A percentile compares a stretch with the other conserved stretches of the same genome.
Evolutionary conservation across 345 rosid genomes (phyloP).

Genomic region (Trapa bicornis): DNA sequence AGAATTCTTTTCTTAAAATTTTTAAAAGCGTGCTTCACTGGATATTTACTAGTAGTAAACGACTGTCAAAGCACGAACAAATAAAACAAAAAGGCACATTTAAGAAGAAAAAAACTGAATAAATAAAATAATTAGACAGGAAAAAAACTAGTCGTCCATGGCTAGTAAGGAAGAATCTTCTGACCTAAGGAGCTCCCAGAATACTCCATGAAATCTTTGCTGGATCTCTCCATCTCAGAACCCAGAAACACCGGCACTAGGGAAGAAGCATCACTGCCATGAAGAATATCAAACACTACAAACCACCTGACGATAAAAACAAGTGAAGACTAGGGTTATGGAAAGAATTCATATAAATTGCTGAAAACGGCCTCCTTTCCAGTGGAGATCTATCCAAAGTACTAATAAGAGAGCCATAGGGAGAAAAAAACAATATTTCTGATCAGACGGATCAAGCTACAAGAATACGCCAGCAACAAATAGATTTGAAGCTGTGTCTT

Average conservation of each 20-base stretch:
- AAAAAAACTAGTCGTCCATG: not conserved
- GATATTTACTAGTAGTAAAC: not conserved
- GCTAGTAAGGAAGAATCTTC: not conserved
- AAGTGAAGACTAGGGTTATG: not conserved
- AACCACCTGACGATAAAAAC: not conserved
- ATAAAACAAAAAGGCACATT: no score
- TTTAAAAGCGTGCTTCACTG: not conserved
- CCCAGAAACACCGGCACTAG: conserved; percentile 10
- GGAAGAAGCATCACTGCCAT: conserved; percentile 5
- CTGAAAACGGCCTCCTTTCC: no score
- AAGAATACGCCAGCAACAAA: not conserved
- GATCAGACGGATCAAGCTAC: not conserved
- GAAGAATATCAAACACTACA: not conserved
- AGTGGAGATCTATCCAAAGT: not conserved
- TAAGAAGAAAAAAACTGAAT: not conserved
- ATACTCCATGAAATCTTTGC: conserved; percentile 29
- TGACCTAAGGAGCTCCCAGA: conserved; percentile 38
- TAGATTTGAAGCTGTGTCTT: not conserved
- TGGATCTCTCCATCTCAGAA: conserved; percentile 54
- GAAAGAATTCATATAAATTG: not conserved
- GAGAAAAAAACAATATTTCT: not conserved
- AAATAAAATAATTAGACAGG: not conserved
- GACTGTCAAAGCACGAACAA: not conserved
- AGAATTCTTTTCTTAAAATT: not conserved
- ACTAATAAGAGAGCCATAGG: not conserved